A percentile compares a stretch with the other conserved stretches of the same genome.
These are phyloP conservation scores for Pascua guehoae DNA, from an alignment of 1,284 basidiomycete genomes.

Conservation along the genomic window DNA sequence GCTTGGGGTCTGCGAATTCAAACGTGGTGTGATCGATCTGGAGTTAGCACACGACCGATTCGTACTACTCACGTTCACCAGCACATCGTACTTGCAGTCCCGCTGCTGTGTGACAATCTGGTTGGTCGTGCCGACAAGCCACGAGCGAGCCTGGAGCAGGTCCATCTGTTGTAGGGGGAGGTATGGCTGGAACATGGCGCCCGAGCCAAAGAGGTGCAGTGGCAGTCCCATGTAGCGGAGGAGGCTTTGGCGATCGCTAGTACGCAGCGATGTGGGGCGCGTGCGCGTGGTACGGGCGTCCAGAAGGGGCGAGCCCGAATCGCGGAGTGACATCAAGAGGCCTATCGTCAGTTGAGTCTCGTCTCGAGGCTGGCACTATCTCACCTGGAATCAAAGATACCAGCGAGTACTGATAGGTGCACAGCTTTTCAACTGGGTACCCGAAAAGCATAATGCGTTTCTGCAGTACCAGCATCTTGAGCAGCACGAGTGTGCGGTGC, in stretches of 20 bases:
- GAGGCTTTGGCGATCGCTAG: conserved; percentile 87
- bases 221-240: conserved; percentile 80
- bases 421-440: conserved; percentile 92
- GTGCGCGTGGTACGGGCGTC: conserved; percentile 59
- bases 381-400: conserved; percentile 73
- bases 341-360: conserved; percentile 50
- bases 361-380: conserved; percentile 16
- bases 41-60: background rate
- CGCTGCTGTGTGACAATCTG: conserved; percentile 91
- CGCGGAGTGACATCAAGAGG: conserved; percentile 80
- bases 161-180: conserved; percentile 94
- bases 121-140: conserved; percentile 87
- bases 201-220: conserved; percentile 69
- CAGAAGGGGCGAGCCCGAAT: conserved; percentile 85
- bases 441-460: conserved; percentile 94
- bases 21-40: conserved; percentile 79
- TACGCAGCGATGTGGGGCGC: conserved; percentile 73
- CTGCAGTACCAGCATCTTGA: conserved; percentile 92
- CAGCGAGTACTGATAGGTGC: conserved; percentile 97
- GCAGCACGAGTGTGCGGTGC: conserved; percentile 84
- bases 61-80: conserved; percentile 70
- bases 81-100: conserved; percentile 73
- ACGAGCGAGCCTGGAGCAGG: conserved; percentile 72
- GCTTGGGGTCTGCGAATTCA: conserved; percentile 74
- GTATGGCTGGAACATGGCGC: conserved; percentile 97